phyloP scores from a whole-genome alignment of 2,329 filamentous ascomycete genomes.

The Sclerotinia borealis region DNA sequence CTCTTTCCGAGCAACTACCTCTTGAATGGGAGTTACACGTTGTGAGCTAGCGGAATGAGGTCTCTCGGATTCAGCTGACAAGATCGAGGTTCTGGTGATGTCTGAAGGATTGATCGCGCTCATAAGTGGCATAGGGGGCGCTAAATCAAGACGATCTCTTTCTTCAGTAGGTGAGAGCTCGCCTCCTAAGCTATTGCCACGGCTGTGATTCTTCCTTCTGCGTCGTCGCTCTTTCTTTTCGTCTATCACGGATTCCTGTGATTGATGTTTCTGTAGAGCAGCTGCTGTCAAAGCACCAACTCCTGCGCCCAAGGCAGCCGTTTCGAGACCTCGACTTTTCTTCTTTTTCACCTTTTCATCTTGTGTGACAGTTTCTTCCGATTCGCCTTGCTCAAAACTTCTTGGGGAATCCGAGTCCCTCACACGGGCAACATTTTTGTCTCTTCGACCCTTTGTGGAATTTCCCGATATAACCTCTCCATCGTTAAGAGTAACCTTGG shows the following conservation, averaged over 20 bases:
- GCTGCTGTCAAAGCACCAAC: slow-evolving; percentile 54
- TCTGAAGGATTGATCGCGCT: slow-evolving; percentile 84
- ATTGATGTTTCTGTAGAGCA: slow-evolving; percentile 58
- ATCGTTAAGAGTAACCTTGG: slow-evolving; percentile 54
- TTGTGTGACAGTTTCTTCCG: slow-evolving; percentile 42
- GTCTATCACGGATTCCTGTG: slow-evolving; percentile 50
- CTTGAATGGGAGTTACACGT: slow-evolving; percentile 49
- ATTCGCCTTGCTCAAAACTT: slow-evolving; percentile 37
- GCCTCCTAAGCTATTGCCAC: slow-evolving; percentile 40
- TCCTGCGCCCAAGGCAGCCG: slow-evolving; percentile 34
- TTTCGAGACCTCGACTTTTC: slow-evolving; percentile 24
- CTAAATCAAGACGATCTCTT: slow-evolving; percentile 48
- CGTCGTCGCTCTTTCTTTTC: slow-evolving; percentile 38
- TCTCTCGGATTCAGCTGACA: slow-evolving; percentile 72
- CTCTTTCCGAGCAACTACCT: slow-evolving; percentile 50
- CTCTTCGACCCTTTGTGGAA: slow-evolving; percentile 45
- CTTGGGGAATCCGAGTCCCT: slow-evolving; percentile 24
- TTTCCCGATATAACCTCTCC: slow-evolving; percentile 51
- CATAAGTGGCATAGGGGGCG: slow-evolving; percentile 78
- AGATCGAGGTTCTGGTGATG: slow-evolving; percentile 77
- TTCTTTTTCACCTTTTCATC: slow-evolving; percentile 41
- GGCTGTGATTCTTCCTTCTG: slow-evolving; percentile 41
- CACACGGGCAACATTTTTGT: slow-evolving; percentile 42
- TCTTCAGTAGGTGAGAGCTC: slow-evolving; percentile 34
- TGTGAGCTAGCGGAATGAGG: slow-evolving; percentile 54